These are phyloP conservation scores for Aspergillus tamarii DNA, from an alignment of 2,329 filamentous ascomycete genomes.

Conservation along the genomic window DNA sequence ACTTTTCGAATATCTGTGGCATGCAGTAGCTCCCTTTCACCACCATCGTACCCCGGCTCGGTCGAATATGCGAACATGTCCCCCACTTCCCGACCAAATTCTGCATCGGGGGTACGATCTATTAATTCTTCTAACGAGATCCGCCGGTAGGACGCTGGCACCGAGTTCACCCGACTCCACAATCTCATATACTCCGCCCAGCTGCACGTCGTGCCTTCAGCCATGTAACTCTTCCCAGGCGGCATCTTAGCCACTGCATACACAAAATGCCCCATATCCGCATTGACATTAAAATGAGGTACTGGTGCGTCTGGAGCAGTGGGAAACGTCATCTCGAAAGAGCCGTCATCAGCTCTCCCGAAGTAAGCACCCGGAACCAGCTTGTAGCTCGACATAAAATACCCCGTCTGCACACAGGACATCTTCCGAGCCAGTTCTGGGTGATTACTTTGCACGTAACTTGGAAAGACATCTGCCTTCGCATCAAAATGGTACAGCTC, in stretches of 20 bases:
- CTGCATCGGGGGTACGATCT: slow-evolving; percentile 39
- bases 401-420: slow-evolving; percentile 55
- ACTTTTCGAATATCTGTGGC: slow-evolving; percentile 52
- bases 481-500: slow-evolving; percentile 54
- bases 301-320: slow-evolving; percentile 42
- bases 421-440: slow-evolving; percentile 53
- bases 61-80: slow-evolving; percentile 54
- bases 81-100: slow-evolving; percentile 49
- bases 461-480: slow-evolving; percentile 56
- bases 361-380: slow-evolving; percentile 54
- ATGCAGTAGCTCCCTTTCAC: slow-evolving; percentile 44
- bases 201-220: slow-evolving; percentile 49
- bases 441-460: slow-evolving; percentile 49
- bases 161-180: slow-evolving; percentile 46
- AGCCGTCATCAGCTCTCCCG: slow-evolving; percentile 42
- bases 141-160: slow-evolving; percentile 44
- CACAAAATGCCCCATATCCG: slow-evolving; percentile 53
- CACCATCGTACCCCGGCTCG: slow-evolving; percentile 56
- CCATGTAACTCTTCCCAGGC: slow-evolving; percentile 54
- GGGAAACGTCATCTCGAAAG: slow-evolving; percentile 53
- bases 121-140: slow-evolving; percentile 48
- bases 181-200: slow-evolving; percentile 52
- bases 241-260: slow-evolving; percentile 56
- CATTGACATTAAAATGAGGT: slow-evolving; percentile 53
- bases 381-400: slow-evolving; percentile 53